A percentile compares a stretch with the other conserved stretches of the same genome.
These are phyloP conservation scores for Botryosphaeria dothidea DNA, from an alignment of 2,329 filamentous ascomycete genomes.

Conservation along the genomic window DNA sequence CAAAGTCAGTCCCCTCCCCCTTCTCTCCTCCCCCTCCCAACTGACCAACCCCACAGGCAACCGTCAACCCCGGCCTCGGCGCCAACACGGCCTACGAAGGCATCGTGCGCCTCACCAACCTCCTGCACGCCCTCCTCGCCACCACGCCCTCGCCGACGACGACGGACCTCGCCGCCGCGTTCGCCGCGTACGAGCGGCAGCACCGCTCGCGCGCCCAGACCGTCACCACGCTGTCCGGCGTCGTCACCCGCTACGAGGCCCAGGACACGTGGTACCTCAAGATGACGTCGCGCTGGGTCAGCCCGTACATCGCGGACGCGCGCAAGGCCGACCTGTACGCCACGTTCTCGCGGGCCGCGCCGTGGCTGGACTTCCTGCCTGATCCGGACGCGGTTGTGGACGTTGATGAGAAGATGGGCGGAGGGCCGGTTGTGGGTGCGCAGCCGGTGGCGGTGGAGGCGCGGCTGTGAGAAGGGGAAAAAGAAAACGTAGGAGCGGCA, in stretches of 20 bases:
- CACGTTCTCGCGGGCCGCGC: neutral
- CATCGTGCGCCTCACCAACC: conserved; percentile 5
- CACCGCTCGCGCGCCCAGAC: conserved; percentile 2
- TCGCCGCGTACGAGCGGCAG: neutral
- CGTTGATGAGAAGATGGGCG: too few species aligned
- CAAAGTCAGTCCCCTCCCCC: conserved; percentile 19
- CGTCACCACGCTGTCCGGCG: neutral
- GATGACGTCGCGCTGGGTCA: conserved; percentile 3
- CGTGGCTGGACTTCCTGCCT: neutral
- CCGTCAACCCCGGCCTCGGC: conserved; percentile 11
- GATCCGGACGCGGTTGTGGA: neutral
- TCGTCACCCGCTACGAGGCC: conserved; percentile 9
- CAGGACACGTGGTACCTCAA: conserved; percentile 6
- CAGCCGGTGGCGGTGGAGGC: neutral
- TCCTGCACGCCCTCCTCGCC: neutral
- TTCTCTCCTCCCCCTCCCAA: too few species aligned
- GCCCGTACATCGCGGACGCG: conserved; percentile 4
- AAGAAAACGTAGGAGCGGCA: too few species aligned
- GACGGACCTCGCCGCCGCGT: neutral
- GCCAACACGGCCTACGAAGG: conserved; percentile 7
- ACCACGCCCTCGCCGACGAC: neutral
- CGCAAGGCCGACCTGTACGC: conserved; percentile 5
- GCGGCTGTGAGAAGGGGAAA: too few species aligned
- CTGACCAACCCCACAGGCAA: neutral
- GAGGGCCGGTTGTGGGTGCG: neutral